phyloP scores from a whole-genome alignment of 192 early-diverging fungal species.

The Gryganskiella cystojenkinii region DNA sequence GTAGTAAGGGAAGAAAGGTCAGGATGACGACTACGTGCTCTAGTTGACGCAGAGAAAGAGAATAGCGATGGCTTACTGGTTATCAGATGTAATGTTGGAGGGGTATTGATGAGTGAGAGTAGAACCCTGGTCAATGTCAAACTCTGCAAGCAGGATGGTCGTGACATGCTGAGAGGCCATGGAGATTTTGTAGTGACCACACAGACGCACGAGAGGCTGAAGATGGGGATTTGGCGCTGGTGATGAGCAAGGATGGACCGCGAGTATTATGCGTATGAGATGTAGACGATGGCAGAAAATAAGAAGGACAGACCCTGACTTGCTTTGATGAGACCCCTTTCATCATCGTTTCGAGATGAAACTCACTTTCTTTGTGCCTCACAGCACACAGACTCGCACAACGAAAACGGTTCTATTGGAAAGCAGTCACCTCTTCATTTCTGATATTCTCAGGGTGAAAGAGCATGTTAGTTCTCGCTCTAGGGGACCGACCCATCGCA shows the following conservation, averaged over 20 bases:
- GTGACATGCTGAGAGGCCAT: conserved; percentile 71
- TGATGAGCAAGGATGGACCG: background rate
- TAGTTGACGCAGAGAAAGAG: background rate
- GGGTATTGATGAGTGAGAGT: conserved; percentile 92
- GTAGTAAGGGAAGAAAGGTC: background rate
- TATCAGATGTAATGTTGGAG: conserved; percentile 81
- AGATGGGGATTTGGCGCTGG: background rate
- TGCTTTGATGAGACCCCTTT: too few species aligned
- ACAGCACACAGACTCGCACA: too few species aligned
- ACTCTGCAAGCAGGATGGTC: conserved; percentile 92
- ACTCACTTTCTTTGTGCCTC: too few species aligned
- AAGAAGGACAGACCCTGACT: too few species aligned
- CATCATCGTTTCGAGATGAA: too few species aligned
- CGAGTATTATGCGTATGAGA: too few species aligned
- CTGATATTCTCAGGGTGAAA: too few species aligned
- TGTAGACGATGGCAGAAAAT: too few species aligned
- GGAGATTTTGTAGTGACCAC: background rate
- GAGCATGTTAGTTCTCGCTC: too few species aligned
- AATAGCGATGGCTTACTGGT: conserved; percentile 65
- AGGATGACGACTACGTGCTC: background rate
- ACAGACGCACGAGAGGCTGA: background rate
- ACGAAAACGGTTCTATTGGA: too few species aligned
- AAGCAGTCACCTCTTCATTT: too few species aligned
- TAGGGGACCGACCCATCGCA: too few species aligned
- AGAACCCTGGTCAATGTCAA: conserved; percentile 95